A percentile compares a stretch with the other conserved stretches of the same genome.
These are phyloP conservation scores for Blastobotrys apis DNA, from an alignment of 1,139 yeast species.

Conservation along the genomic window DNA sequence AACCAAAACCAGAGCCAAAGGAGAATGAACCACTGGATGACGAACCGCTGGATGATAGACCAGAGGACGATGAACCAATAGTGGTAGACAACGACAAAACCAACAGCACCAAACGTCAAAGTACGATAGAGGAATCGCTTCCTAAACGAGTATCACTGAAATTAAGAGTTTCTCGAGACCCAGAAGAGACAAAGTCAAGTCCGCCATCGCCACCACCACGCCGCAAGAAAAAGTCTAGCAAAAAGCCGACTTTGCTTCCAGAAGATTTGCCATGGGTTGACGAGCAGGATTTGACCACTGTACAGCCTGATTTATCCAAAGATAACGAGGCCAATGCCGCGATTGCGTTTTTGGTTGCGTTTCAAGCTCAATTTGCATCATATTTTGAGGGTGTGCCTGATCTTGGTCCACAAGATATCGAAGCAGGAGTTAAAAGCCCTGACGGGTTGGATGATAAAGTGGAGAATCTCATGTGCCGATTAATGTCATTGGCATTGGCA, in stretches of 20 bases:
- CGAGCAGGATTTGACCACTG: slow-evolving; percentile 21
- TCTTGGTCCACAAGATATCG: slow-evolving; percentile 41
- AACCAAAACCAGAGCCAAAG: neutral
- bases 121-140: slow-evolving; percentile 10
- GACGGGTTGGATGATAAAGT: slow-evolving; percentile 29
- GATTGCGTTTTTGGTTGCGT: slow-evolving; percentile 34
- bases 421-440: slow-evolving; percentile 31
- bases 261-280: slow-evolving; percentile 29
- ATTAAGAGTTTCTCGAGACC: neutral
- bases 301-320: slow-evolving; percentile 23
- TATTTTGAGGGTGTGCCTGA: slow-evolving; percentile 34
- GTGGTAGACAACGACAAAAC: neutral
- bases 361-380: slow-evolving; percentile 33
- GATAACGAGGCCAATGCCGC: slow-evolving; percentile 26
- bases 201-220: no score
- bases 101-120: slow-evolving; percentile 8
- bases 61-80: neutral
- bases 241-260: no score
- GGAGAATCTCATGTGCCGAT: slow-evolving; percentile 35
- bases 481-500: slow-evolving; percentile 37
- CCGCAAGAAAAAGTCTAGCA: no score
- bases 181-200: slow-evolving; percentile 1
- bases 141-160: slow-evolving; percentile 4
- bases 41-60: neutral
- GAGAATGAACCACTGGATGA: neutral